These are phyloP conservation scores for Metarhizium anisopliae DNA, from an alignment of 2,329 filamentous ascomycete species.

Conservation along the genomic window DNA sequence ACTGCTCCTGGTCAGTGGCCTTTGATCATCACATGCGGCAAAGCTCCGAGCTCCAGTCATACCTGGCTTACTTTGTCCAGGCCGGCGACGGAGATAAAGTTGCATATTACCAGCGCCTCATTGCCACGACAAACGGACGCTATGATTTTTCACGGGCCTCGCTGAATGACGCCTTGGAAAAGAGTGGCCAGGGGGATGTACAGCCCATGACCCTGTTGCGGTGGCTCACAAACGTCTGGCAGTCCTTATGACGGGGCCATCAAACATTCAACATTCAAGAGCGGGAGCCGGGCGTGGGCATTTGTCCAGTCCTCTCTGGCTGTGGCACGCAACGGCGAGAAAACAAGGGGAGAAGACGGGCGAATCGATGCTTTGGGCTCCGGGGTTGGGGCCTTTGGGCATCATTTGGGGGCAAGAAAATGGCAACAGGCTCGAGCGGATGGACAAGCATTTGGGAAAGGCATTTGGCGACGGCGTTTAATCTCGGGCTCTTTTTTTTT, in stretches of 20 bases:
- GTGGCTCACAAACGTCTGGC: slow-evolving; percentile 36
- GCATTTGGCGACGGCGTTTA: slow-evolving; percentile 1
- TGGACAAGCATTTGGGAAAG: neutral
- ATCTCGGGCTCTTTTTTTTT: neutral
- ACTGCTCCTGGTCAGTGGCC: slow-evolving; percentile 21
- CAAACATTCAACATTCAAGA: neutral
- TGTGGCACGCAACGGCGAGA: neutral
- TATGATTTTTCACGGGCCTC: slow-evolving; percentile 56
- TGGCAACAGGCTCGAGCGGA: neutral
- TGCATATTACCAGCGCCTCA: slow-evolving; percentile 49
- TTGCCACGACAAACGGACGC: slow-evolving; percentile 59
- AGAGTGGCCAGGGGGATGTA: slow-evolving; percentile 28
- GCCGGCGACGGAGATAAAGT: slow-evolving; percentile 39
- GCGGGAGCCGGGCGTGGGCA: neutral
- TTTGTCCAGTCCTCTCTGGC: neutral
- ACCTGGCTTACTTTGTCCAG: slow-evolving; percentile 33
- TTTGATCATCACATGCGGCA: slow-evolving; percentile 29
- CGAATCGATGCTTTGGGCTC: neutral
- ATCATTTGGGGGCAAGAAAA: neutral
- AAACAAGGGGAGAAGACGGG: neutral
- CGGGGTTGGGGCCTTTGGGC: neutral
- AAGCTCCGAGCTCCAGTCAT: slow-evolving; percentile 30
- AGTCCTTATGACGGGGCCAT: slow-evolving; percentile 2
- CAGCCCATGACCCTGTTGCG: slow-evolving; percentile 41
- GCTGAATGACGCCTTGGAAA: slow-evolving; percentile 42